Base-by-base conservation (phyloP, 768 basidiomycete genomes). In the Panus rudis region DNA sequence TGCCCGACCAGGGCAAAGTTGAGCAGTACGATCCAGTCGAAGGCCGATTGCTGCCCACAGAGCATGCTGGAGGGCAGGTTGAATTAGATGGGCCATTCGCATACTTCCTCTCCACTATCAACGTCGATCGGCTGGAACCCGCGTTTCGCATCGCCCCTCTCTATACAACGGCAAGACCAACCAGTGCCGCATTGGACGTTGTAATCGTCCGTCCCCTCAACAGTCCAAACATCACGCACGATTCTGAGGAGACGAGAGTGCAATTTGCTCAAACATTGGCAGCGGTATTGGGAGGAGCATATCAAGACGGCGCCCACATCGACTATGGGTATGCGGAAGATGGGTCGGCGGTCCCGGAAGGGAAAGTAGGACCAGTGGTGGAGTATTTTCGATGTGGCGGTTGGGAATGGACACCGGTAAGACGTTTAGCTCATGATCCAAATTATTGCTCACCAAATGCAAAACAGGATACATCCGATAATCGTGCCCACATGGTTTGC, bases 381-480 rank as follows among this genome's bases (percentile, higher is more conserved):
- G 92, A 96, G 60, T 86, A 86, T 52, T 70, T 81, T 39, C 73
- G 91, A 20, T 84, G 81, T 51, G 76, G 74, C 13, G 81, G 81
- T 6, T 93, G 91, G 81, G 80, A 85, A 51, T 96, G 92, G 92
- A 68, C 67, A 31, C 92, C 92, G 16, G 89, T 91, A 55, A 55
- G 79, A 66, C 27, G 4, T 23, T 42, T 24, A 34, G 6, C 16
- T 43, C 47, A 38, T 49, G 14, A 3, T 34, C n/a, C n/a, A n/a
- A n/a, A n/a, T n/a, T n/a, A n/a, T n/a, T n/a, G n/a, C n/a, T n/a
- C n/a, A n/a, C n/a, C n/a, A n/a, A n/a, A n/a, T n/a, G 38, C 21
- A 45, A 8, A n/a, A 27, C 25, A 92, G 86, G 74, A 80, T 48
- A 62, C 69, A 10, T 52, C 53, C 21, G 85, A 91, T 48, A 64